Conservation (phyloP, 1,284 basidiomycete species). For the Rhodotorula sp. region DNA sequence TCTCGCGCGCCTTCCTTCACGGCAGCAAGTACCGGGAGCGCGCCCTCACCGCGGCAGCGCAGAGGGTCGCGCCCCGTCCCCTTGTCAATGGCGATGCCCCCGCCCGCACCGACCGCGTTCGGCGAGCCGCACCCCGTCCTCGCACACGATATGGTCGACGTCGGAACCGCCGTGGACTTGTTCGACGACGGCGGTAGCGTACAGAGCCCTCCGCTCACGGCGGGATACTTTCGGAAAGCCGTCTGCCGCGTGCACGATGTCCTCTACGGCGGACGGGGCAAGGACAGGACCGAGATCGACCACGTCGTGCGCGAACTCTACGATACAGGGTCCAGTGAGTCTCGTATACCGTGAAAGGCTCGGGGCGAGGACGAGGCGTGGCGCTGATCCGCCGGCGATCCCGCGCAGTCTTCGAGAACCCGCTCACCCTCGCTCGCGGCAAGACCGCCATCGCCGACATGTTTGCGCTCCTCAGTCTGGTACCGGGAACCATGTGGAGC, state of each 20-base stretch:
- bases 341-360: background rate
- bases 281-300: slow-evolving; percentile 19
- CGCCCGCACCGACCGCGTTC: background rate
- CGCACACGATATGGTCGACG: background rate
- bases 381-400: background rate
- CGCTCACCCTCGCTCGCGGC: slow-evolving; percentile 34
- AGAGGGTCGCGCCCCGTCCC: slow-evolving; percentile 10
- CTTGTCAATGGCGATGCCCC: slow-evolving; percentile 9
- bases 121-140: background rate
- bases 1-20: background rate
- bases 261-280: slow-evolving; percentile 32
- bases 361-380: background rate
- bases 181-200: background rate
- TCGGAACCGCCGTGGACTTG: background rate
- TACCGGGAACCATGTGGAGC: slow-evolving; percentile 36
- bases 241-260: slow-evolving; percentile 31
- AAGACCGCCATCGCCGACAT: slow-evolving; percentile 28
- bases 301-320: slow-evolving; percentile 24
- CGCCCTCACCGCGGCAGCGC: background rate
- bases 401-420: slow-evolving; percentile 38
- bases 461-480: slow-evolving; percentile 34
- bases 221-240: slow-evolving; percentile 19
- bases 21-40: background rate
- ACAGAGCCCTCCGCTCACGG: background rate
- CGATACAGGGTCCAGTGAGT: slow-evolving; percentile 26